These are phyloP conservation scores for Flaveria trinervia DNA, from an alignment of 129 eudicot genomes.

Conservation along the genomic window DNA sequence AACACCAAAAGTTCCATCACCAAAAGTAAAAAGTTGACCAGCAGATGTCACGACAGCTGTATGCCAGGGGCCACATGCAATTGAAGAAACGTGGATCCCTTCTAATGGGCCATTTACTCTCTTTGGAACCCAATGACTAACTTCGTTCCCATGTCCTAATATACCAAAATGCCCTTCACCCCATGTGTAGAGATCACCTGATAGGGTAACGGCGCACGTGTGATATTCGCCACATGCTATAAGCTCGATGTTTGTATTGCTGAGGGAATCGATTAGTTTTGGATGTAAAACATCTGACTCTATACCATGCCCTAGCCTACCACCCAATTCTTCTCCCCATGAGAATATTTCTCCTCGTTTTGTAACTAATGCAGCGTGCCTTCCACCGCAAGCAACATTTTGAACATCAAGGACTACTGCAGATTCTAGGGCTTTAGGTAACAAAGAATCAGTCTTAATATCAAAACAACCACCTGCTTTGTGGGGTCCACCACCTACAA, in stretches of 20 bases:
- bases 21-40: slow-evolving; percentile 80
- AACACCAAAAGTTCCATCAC: slow-evolving; percentile 92
- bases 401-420: slow-evolving; percentile 81
- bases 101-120: slow-evolving; percentile 70
- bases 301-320: slow-evolving; percentile 89
- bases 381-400: slow-evolving; percentile 70
- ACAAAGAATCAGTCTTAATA: slow-evolving; percentile 51
- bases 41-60: slow-evolving; percentile 76
- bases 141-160: slow-evolving; percentile 78
- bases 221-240: slow-evolving; percentile 94
- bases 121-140: slow-evolving; percentile 85
- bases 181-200: slow-evolving; percentile 94
- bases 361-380: slow-evolving; percentile 80
- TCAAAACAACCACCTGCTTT: slow-evolving; percentile 38
- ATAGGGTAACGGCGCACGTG: slow-evolving; percentile 76
- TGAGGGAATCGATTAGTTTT: slow-evolving; percentile 60
- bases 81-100: slow-evolving; percentile 59
- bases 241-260: slow-evolving; percentile 59
- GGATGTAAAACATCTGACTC: slow-evolving; percentile 74
- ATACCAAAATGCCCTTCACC: slow-evolving; percentile 82
- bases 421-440: slow-evolving; percentile 82
- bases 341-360: slow-evolving; percentile 84
- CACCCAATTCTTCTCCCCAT: slow-evolving; percentile 95
- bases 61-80: slow-evolving; percentile 98
- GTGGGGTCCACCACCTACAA: slow-evolving; percentile 66